phyloP scores from a whole-genome alignment of 2,329 filamentous ascomycete species.

The Penicillium sp. region DNA sequence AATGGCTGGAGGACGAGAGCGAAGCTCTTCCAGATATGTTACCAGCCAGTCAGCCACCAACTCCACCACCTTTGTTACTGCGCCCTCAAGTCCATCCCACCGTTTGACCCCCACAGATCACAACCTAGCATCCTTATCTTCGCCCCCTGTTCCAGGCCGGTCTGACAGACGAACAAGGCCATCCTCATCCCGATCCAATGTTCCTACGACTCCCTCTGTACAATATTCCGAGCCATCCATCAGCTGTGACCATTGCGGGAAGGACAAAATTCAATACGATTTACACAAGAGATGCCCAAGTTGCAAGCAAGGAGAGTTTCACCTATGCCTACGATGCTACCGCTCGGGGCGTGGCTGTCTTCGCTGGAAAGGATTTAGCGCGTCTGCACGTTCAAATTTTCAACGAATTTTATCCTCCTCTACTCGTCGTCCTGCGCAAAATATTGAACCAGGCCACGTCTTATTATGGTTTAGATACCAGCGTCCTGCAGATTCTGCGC shows the following conservation, averaged over 20 bases:
- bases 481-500: constrained; percentile 29
- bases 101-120: constrained; percentile 10
- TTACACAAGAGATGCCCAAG: constrained; percentile 78
- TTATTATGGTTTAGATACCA: constrained; percentile 43
- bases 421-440: constrained; percentile 16
- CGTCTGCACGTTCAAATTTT: constrained; percentile 67
- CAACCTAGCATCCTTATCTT: constrained; percentile 9
- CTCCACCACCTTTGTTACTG: constrained; percentile 23
- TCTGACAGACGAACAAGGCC: constrained; percentile 31
- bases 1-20: constrained; percentile 25
- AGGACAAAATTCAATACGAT: constrained; percentile 74
- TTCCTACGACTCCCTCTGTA: constrained; percentile 21
- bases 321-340: constrained; percentile 80
- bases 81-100: constrained; percentile 6
- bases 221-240: constrained; percentile 70
- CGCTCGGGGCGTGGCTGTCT: constrained; percentile 72
- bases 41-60: constrained; percentile 26
- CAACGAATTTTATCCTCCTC: constrained; percentile 50
- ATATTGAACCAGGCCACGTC: constrained; percentile 49
- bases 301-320: constrained; percentile 70
- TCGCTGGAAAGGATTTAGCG: constrained; percentile 86
- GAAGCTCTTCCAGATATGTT: constrained; percentile 20
- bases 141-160: constrained; percentile 20
- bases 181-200: constrained; percentile 33
- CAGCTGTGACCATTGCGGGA: constrained; percentile 69